Evolutionary conservation across 352 stramenopile genomes (phyloP).

Genomic region (Globisporangium parvum): DNA sequence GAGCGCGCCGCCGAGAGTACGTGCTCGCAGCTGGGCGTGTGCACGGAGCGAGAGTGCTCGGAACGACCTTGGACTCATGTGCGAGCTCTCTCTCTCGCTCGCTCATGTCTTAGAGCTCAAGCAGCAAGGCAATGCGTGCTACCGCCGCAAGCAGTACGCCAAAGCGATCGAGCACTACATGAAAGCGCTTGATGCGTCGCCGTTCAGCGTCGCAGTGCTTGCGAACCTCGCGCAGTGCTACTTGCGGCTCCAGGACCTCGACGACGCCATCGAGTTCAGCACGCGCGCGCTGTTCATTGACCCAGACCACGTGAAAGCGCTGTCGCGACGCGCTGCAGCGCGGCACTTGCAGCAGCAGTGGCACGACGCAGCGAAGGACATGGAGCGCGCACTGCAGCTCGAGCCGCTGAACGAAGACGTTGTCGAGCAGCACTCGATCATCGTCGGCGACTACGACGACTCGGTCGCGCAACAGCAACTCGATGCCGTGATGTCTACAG

Average conservation of each 20-base stretch:
- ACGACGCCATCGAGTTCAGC: conserved; percentile 69
- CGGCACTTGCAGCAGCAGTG: conserved; percentile 45
- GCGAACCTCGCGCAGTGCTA: conserved; percentile 70
- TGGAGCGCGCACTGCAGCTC: conserved; percentile 37
- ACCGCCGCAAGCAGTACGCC: conserved; percentile 53
- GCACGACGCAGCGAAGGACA: conserved; percentile 43
- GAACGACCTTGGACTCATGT: neutral
- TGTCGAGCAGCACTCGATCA: conserved; percentile 60
- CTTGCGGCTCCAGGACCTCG: conserved; percentile 35
- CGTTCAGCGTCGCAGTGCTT: conserved; percentile 55
- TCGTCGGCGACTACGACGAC: conserved; percentile 72
- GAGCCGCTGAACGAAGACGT: conserved; percentile 54
- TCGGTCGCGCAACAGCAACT: conserved; percentile 29
- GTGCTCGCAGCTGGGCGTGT: too few relatives aligned
- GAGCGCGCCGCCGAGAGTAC: conserved; percentile 45
- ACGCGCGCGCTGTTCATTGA: conserved; percentile 56
- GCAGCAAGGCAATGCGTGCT: conserved; percentile 45
- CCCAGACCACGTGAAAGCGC: conserved; percentile 53
- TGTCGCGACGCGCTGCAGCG: conserved; percentile 52
- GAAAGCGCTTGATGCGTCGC: conserved; percentile 47
- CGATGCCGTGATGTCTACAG: conserved; percentile 3
- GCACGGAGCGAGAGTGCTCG: too few relatives aligned
- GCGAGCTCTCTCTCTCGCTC: neutral
- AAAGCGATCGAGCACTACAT: conserved; percentile 59
- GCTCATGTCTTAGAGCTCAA: conserved; percentile 38